A percentile compares a stretch with the other conserved stretches of the same genome.
Conservation (phyloP, 495 filamentous ascomycete species). For the Ascobolus immersus region DNA sequence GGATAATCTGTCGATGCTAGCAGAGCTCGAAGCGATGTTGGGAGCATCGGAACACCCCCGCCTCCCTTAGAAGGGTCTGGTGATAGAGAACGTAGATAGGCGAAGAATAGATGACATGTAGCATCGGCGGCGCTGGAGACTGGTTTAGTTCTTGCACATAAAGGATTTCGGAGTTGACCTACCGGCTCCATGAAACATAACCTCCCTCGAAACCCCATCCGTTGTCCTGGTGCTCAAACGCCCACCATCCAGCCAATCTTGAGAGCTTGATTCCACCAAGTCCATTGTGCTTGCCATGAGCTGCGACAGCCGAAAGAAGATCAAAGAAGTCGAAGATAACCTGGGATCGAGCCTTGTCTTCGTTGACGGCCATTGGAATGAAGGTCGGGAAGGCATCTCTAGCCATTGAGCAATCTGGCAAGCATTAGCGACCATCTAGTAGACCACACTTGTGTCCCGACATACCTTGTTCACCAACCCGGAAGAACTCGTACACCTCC, state of each 20-base stretch:
- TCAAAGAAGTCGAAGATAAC: slow-evolving; percentile 97
- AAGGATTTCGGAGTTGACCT: slow-evolving; percentile 3
- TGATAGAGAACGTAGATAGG: slow-evolving; percentile 71
- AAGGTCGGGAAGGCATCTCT: slow-evolving; percentile 87
- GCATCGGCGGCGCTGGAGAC: slow-evolving; percentile 61
- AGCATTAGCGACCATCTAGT: not conserved
- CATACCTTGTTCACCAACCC: slow-evolving; percentile 74
- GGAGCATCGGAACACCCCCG: slow-evolving; percentile 54
- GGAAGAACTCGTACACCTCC: slow-evolving; percentile 92
- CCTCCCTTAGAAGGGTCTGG: slow-evolving; percentile 41
- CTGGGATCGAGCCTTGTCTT: slow-evolving; percentile 57
- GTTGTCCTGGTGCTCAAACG: slow-evolving; percentile 67
- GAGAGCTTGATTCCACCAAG: slow-evolving; percentile 84
- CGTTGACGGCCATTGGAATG: slow-evolving; percentile 80
- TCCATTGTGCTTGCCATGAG: slow-evolving; percentile 77
- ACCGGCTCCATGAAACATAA: slow-evolving; percentile 64
- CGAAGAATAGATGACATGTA: slow-evolving; percentile 89
- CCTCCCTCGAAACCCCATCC: slow-evolving; percentile 88
- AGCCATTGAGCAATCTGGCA: slow-evolving; percentile 66
- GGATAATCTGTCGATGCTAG: slow-evolving; percentile 89
- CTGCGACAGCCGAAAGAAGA: slow-evolving; percentile 51
- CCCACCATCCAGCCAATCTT: slow-evolving; percentile 93
- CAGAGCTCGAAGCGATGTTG: slow-evolving; percentile 69
- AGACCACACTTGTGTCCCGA: not conserved
- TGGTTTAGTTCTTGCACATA: not conserved